Base-by-base conservation (phyloP, 768 basidiomycete genomes). In the Phaffia tasmanica region DNA sequence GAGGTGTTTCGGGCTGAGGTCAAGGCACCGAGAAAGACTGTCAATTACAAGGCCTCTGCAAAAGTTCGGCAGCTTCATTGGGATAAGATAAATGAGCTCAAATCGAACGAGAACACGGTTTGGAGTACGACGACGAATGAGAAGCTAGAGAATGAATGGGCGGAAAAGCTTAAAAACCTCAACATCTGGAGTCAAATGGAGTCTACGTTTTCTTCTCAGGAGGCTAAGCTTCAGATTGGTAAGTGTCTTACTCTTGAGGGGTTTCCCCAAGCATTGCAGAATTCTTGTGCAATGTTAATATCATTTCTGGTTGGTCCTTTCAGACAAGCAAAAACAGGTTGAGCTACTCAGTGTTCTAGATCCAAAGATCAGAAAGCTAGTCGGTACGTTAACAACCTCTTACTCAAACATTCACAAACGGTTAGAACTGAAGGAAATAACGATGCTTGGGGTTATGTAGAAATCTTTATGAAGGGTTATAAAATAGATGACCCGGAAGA, bases 61-160 rank as follows among this genome's bases (percentile, higher is more conserved):
- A 91, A 92, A 81, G 91, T 97, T 88, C 97, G 97, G 75, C 92
- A 97, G 75, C 79, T 99, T 64, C 93, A 97, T 74, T 99, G 94
- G 94, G 93, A 97, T 75, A 98, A 97, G 73, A 81, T 99, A n/a
- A 85, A 88, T 27, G 90, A 90, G 65, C 9, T 69, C 49, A 86
- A 87, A 70, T 86, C 88, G 72, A 85, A 90, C 46, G 80, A 80
- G 1, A 87, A 86, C 74, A 98, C 93, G 0, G 78, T 97, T 18
- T 99, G 91, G 88, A 86, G 81, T 62, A 81, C 82, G 49, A 23
- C 59, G 88, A 89, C 67, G 88, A 79, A 84, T 70, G 79, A 83
- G 69, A 55, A 48, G 11, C 14, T 57, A 19, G 56, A 57, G 32
- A 25, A 29, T 19, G 85, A 88, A 71, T 89, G 91, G 81, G 77